Evolutionary conservation across 192 early-diverging fungal genomes (phyloP).

Genomic region (Nowakowskiella sp.): DNA sequence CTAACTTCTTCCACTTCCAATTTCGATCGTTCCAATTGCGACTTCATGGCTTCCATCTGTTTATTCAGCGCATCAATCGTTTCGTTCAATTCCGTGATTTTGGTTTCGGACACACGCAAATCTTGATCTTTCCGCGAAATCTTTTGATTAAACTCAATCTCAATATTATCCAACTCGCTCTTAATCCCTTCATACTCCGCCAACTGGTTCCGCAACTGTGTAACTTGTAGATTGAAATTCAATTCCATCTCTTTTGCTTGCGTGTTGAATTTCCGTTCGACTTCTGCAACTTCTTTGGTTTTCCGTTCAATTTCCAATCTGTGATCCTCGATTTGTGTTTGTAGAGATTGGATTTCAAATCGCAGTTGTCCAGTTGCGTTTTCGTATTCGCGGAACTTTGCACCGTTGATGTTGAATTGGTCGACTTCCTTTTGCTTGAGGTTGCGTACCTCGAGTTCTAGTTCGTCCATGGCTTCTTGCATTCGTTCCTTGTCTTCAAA

Average conservation of each 20-base stretch:
- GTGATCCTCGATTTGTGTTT: not conserved
- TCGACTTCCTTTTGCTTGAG: constrained; percentile 9
- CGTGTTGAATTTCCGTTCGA: constrained; percentile 10
- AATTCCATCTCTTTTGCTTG: constrained; percentile 3
- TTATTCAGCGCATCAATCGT: constrained; percentile 8
- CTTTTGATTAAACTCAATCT: constrained; percentile 8
- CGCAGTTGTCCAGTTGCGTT: constrained; percentile 7
- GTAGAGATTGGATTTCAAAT: constrained; percentile 3
- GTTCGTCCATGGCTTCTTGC: constrained; percentile 31
- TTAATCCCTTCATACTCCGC: constrained; percentile 10
- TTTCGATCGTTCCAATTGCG: constrained; percentile 20
- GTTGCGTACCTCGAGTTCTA: constrained; percentile 18
- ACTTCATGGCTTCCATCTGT: constrained; percentile 13
- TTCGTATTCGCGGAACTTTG: constrained; percentile 8
- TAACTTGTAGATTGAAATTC: constrained; percentile 1
- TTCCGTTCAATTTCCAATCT: constrained; percentile 6
- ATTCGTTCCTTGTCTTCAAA: constrained; percentile 31
- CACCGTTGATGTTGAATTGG: not conserved
- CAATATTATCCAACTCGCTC: constrained; percentile 10
- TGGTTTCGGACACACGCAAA: constrained; percentile 7
- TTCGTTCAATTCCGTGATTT: not conserved
- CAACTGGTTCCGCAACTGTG: constrained; percentile 1
- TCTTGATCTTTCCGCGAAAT: constrained; percentile 6
- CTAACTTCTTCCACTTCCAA: constrained; percentile 16
- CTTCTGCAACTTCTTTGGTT: constrained; percentile 1